phyloP scores from a whole-genome alignment of 208 protist genomes.

The Trypanosoma brucei region DNA sequence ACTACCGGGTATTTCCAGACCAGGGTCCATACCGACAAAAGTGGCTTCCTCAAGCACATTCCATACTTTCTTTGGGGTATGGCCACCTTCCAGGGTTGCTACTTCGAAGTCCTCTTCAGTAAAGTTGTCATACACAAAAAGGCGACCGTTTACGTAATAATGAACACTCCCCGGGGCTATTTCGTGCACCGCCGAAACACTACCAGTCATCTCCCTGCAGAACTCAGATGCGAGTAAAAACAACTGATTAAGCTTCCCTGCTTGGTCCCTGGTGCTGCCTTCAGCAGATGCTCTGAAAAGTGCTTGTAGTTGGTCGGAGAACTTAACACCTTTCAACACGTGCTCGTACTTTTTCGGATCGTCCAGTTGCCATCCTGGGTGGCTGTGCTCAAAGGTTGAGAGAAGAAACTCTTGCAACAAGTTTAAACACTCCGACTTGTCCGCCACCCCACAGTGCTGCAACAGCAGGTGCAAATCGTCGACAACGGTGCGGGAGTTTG shows the following conservation, averaged over 20 bases:
- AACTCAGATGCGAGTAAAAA: constrained; percentile 7
- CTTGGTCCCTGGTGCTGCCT: background rate
- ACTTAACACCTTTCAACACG: constrained; percentile 1
- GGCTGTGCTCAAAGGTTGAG: constrained; percentile 1
- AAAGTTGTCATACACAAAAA: constrained; percentile 34
- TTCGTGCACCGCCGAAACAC: background rate
- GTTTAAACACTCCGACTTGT: background rate
- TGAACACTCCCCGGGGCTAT: background rate
- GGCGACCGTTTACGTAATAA: constrained; percentile 46
- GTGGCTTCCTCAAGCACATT: constrained; percentile 26
- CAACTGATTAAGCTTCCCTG: background rate
- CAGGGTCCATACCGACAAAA: constrained; percentile 28
- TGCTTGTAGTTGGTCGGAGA: constrained; percentile 9
- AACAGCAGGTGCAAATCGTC: constrained; percentile 11
- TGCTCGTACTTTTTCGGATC: constrained; percentile 10
- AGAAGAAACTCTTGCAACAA: constrained; percentile 16
- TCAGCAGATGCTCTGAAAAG: constrained; percentile 1
- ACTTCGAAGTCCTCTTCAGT: constrained; percentile 30
- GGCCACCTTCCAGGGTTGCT: constrained; percentile 13
- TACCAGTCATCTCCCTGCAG: constrained; percentile 6
- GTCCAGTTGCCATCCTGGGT: background rate
- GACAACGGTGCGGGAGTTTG: constrained; percentile 6
- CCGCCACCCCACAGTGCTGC: background rate
- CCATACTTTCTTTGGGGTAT: constrained; percentile 22
- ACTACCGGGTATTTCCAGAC: constrained; percentile 22